phyloP scores from a whole-genome alignment of 108 stramenopile genomes.

The Epithemia pelagica region DNA sequence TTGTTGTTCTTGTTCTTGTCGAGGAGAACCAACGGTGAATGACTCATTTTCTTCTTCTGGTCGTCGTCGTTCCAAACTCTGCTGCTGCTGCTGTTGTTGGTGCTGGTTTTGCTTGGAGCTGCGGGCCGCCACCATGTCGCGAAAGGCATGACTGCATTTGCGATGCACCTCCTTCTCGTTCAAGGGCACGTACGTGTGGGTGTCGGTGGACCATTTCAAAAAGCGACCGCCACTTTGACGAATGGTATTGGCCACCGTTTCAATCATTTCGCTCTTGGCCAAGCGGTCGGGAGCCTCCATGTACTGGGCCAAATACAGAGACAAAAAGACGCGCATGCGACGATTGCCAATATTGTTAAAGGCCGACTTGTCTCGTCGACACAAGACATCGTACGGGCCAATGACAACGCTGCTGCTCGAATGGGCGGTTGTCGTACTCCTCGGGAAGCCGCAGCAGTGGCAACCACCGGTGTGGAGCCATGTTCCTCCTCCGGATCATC shows the following conservation, averaged over 20 bases:
- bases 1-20: too few species aligned
- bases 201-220: neutral
- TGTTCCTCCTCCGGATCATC: too few species aligned
- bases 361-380: slow-evolving; percentile 16
- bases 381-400: slow-evolving; percentile 31
- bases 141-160: slow-evolving; percentile 27
- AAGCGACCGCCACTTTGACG: slow-evolving; percentile 3
- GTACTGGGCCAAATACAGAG: slow-evolving; percentile 18
- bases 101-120: neutral
- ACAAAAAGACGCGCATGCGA: slow-evolving; percentile 25
- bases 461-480: too few species aligned
- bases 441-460: too few species aligned
- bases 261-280: slow-evolving; percentile 19
- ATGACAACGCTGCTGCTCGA: too few species aligned
- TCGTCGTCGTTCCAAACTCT: too few species aligned
- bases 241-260: slow-evolving; percentile 16
- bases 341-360: slow-evolving; percentile 36
- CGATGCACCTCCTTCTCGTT: slow-evolving; percentile 18
- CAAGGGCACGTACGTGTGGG: slow-evolving; percentile 8
- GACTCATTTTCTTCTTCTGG: too few species aligned
- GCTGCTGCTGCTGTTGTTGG: too few species aligned
- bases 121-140: slow-evolving; percentile 14
- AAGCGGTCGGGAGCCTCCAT: slow-evolving; percentile 3
- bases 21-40: too few species aligned
- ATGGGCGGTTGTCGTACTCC: too few species aligned